Percentiles rank a stretch among this genome's conserved stretches.
phyloP scores from a whole-genome alignment of 1,284 basidiomycete species.

The Pyrrhoderma noxium region DNA sequence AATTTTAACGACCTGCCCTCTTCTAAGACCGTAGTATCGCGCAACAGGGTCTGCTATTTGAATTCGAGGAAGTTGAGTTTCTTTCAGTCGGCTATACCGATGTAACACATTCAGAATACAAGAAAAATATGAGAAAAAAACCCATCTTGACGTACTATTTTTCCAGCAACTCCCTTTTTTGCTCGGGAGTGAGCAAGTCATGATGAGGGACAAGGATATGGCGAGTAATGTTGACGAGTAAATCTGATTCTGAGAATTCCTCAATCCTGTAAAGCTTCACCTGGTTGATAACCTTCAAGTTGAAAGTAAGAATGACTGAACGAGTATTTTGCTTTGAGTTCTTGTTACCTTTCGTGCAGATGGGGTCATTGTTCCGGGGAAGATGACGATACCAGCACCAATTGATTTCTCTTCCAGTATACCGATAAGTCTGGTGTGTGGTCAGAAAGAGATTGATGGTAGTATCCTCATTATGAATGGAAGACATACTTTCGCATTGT shows the following conservation, averaged over 20 bases:
- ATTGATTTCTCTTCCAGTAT: slow-evolving; percentile 90
- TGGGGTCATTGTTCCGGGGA: slow-evolving; percentile 93
- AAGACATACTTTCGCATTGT: slow-evolving; percentile 86
- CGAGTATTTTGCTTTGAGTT: neutral
- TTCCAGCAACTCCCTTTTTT: slow-evolving; percentile 83
- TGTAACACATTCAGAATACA: slow-evolving; percentile 9
- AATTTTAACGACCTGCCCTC: slow-evolving; percentile 98
- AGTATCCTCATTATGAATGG: slow-evolving; percentile 5
- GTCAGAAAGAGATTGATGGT: neutral
- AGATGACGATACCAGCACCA: slow-evolving; percentile 89
- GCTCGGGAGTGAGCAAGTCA: slow-evolving; percentile 78
- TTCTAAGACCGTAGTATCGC: slow-evolving; percentile 90
- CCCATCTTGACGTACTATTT: slow-evolving; percentile 71
- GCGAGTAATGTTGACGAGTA: slow-evolving; percentile 96
- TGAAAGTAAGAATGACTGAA: slow-evolving; percentile 1
- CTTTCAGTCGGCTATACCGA: slow-evolving; percentile 79
- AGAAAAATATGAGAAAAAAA: neutral
- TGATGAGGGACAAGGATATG: slow-evolving; percentile 95
- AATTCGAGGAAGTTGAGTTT: slow-evolving; percentile 96
- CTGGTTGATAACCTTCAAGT: slow-evolving; percentile 72
- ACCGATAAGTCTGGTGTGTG: slow-evolving; percentile 59
- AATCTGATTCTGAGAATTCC: slow-evolving; percentile 93
- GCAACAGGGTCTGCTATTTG: slow-evolving; percentile 95
- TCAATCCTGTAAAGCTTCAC: slow-evolving; percentile 88
- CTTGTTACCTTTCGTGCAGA: slow-evolving; percentile 82